Evolutionary conservation across 2,329 filamentous ascomycete genomes (phyloP), one percentile per base, ranked within the genome.

Genomic region (Sphaerostilbella broomeana): DNA sequence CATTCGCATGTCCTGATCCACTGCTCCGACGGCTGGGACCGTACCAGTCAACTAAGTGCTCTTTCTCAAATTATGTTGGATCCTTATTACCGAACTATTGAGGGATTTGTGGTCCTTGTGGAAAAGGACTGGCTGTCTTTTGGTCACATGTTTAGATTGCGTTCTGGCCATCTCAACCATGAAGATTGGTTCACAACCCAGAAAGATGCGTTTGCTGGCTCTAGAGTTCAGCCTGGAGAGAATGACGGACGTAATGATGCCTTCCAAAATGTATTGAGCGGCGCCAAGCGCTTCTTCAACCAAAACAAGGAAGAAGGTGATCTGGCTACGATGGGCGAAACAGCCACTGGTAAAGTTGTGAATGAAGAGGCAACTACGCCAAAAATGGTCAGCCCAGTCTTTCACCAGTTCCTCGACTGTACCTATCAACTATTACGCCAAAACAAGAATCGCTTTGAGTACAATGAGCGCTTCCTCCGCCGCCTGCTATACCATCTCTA

Each of bases 51-150:
- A 64, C 73, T 98, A 36, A 94, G 89, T 54, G 88, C 89, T 4
- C 66, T 98, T 41, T 83, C 88, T 40, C 89, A 98, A 63, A 73
- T 98, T 26, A 90, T 95, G 69, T 74, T 98, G 7, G 92, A 98
- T 56, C 92, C 92, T 1, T 95, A 94, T 61, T 98, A 88, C 60
- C 79, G 92, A 36, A 97, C 92, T 0, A 69, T 98, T 35, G 84
- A 95, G 51, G 92, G 92, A 1, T 98, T 97, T 60, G 89, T 97
- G 51, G 81, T 94, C 3, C 68, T 98, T 6, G 75, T 98, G 3
- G 92, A 98, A 62, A 98, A 98, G 60, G 92, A 98, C 57, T 98
- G 92, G 86, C 66, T 98, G 10, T 92, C 90, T 0, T 98, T 95
- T 64, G 92, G 92, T 2, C 90, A 98, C 62, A 95, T 95, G 82